Base-by-base conservation (phyloP, 78 protist species). In the Carpediemonas membranifera region DNA sequence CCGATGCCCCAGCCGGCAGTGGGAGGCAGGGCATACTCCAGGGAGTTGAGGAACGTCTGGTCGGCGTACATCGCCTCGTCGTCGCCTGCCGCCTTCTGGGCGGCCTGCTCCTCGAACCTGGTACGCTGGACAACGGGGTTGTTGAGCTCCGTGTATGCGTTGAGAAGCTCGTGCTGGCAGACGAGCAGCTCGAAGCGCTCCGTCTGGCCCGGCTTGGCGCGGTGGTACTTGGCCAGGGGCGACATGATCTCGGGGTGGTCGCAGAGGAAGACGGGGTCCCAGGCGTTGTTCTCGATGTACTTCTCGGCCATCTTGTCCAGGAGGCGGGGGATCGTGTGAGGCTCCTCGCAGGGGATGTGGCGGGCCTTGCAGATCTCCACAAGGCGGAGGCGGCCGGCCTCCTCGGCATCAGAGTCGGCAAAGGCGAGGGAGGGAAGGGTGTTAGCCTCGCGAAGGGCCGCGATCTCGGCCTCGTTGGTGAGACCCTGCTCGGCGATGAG, bases 1-100 rank as follows among this genome's bases (percentile, higher is more conserved):
- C 99, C 99, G 53, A 95, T n/a, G 55, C 99, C 99, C 81, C 81
- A 78, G 39, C 97, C 98, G 36, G 77, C 99, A 30, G 98, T 94
- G 47, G 99, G 99, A 11, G 98, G 98, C 30, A 97, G 83, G 39
- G 96, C 99, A 65, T 89, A 86, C 78, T 96, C 98, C 33, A 95
- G 84, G 0, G 99, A 84, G 13, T 65, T 78, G 73, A 77, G 52
- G 84, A 95, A 97, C 39, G 50, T 70, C 68, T 87, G 96, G 80
- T 98, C 99, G n/a, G 82, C 37, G 11, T 35, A 51, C 62, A 75
- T 82, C 2, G 98, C 92, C 57, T 92, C 98, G 31, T 89, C 98
- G 62, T 92, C 98, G 18, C 97, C 90, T 19, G 54, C 25, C 16
- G 31, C 77, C 62, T 71, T 71, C 47, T 69, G 73, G 68, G 84